These are phyloP conservation scores for Phytophthora pistaciae DNA, from an alignment of 352 stramenopile genomes.

Conservation along the genomic window DNA sequence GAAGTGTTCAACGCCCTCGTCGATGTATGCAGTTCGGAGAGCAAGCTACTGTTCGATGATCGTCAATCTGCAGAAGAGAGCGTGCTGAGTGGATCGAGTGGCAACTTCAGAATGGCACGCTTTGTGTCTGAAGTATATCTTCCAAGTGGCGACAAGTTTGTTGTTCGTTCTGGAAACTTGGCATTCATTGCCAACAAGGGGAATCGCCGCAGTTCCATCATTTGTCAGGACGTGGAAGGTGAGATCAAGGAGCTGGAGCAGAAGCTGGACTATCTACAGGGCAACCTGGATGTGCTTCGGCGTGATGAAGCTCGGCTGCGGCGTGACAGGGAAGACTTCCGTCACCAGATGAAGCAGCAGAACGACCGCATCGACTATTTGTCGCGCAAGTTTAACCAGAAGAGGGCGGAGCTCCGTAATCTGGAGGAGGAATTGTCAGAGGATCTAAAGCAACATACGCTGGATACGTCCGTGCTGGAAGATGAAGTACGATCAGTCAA, in stretches of 20 bases:
- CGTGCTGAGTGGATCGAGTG: slow-evolving; percentile 65
- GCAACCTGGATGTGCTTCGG: slow-evolving; percentile 55
- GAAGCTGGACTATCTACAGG: slow-evolving; percentile 57
- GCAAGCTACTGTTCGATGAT: slow-evolving; percentile 77
- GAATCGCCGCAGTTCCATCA: slow-evolving; percentile 66
- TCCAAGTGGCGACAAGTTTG: slow-evolving; percentile 78
- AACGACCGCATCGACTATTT: slow-evolving; percentile 70
- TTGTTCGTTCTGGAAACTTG: slow-evolving; percentile 80
- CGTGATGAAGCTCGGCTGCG: slow-evolving; percentile 61
- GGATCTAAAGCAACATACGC: slow-evolving; percentile 64
- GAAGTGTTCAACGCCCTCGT: slow-evolving; percentile 88
- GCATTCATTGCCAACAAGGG: slow-evolving; percentile 86
- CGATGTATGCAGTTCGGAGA: slow-evolving; percentile 81
- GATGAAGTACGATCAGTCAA: slow-evolving; percentile 67
- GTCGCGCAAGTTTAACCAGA: slow-evolving; percentile 63
- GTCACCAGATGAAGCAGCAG: slow-evolving; percentile 49
- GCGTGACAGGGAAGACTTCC: slow-evolving; percentile 53
- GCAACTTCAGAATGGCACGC: slow-evolving; percentile 68
- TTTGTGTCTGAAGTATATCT: slow-evolving; percentile 80
- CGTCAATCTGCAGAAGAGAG: slow-evolving; percentile 60
- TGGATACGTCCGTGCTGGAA: slow-evolving; percentile 81
- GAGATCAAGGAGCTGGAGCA: slow-evolving; percentile 70
- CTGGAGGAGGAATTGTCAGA: slow-evolving; percentile 80
- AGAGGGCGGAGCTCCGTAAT: slow-evolving; percentile 58
- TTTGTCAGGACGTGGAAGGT: slow-evolving; percentile 76